Evolutionary conservation across 306 rosid species (phyloP).

Genomic region (Gastrolobium villosum): DNA sequence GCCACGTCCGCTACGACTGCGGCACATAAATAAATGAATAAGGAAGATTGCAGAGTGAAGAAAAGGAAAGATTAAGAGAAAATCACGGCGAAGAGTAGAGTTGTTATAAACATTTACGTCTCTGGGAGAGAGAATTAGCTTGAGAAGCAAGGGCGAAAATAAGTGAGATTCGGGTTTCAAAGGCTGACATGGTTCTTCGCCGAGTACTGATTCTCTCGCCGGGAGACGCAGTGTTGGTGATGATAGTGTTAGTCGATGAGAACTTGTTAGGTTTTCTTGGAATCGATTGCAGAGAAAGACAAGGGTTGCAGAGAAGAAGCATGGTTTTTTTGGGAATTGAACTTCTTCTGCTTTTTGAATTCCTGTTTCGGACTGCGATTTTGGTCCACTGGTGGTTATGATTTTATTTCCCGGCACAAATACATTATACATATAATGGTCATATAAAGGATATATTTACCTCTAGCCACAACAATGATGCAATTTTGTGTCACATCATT

Average conservation of each 20-base stretch:
- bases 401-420: conserved; percentile 27
- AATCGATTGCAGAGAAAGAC: conserved; percentile 49
- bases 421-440: background rate
- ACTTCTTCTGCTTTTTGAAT: conserved; percentile 38
- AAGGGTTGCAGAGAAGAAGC: conserved; percentile 47
- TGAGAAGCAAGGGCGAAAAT: conserved; percentile 84
- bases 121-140: conserved; percentile 73
- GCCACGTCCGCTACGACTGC: conserved; percentile 74
- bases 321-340: conserved; percentile 32
- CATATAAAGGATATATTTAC: background rate
- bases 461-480: background rate
- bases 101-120: conserved; percentile 66
- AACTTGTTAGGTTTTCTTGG: conserved; percentile 41
- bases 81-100: background rate
- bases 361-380: conserved; percentile 21
- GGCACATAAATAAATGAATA: background rate
- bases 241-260: conserved; percentile 41
- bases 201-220: conserved; percentile 48
- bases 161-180: conserved; percentile 83
- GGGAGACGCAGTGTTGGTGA: conserved; percentile 59
- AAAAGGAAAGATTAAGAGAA: background rate
- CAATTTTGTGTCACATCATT: no score
- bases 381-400: conserved; percentile 20
- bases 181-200: conserved; percentile 66
- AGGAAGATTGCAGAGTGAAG: background rate